These are phyloP conservation scores for Cryphonectria parasitica DNA, from an alignment of 2,329 filamentous ascomycete species.

Conservation along the genomic window DNA sequence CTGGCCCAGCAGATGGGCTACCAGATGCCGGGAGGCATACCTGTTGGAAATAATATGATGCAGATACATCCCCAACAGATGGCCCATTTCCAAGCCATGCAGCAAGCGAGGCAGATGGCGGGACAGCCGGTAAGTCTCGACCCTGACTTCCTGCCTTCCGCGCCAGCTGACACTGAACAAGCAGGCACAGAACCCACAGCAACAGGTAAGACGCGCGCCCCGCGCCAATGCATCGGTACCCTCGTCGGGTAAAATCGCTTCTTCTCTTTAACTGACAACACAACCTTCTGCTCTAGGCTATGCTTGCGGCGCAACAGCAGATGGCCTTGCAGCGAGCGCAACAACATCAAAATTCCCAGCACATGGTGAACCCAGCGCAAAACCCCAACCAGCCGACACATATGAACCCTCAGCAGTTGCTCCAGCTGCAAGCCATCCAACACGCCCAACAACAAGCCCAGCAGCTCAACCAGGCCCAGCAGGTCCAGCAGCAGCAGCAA, in stretches of 20 bases:
- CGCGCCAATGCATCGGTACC: constrained; percentile 22
- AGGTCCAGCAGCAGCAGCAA: constrained; percentile 43
- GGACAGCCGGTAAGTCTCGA: constrained; percentile 27
- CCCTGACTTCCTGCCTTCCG: neutral
- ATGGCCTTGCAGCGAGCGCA: constrained; percentile 44
- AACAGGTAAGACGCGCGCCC: constrained; percentile 32
- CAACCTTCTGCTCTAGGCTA: constrained; percentile 38
- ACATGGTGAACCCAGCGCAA: constrained; percentile 47
- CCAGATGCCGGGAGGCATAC: constrained; percentile 55
- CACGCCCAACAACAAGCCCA: constrained; percentile 41
- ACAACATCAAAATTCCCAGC: constrained; percentile 45
- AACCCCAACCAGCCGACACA: constrained; percentile 52
- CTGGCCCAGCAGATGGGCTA: constrained; percentile 56
- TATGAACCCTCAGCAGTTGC: constrained; percentile 52
- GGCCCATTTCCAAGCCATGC: constrained; percentile 40
- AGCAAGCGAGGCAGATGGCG: constrained; percentile 28
- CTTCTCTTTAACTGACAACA: constrained; percentile 6
- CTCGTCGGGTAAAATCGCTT: constrained; percentile 22
- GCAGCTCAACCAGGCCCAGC: constrained; percentile 39
- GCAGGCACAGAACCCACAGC: constrained; percentile 27
- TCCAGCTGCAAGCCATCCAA: constrained; percentile 44
- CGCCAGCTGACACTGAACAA: constrained; percentile 28
- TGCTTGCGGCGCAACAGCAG: constrained; percentile 53
- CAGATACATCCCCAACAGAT: constrained; percentile 45
- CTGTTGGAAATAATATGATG: constrained; percentile 51